phyloP scores from a whole-genome alignment of 2,329 filamentous ascomycete genomes.

The Cladosporium sp. region DNA sequence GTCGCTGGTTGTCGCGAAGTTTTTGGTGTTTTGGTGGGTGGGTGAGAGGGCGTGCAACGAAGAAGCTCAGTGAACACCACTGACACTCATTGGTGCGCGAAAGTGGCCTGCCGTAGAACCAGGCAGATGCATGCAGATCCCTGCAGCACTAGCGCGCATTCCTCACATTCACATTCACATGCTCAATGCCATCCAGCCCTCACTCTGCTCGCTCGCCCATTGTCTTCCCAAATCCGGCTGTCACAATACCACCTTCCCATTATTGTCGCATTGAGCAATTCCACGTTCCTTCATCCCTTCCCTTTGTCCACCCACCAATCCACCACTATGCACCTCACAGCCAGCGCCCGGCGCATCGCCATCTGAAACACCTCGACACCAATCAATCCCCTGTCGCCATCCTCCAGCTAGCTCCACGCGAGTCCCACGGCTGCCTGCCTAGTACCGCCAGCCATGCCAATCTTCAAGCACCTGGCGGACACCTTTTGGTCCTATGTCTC shows the following conservation, averaged over 20 bases:
- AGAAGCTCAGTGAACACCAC: not conserved
- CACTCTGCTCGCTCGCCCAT: not conserved
- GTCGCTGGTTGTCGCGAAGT: not conserved
- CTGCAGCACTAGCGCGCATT: conserved; percentile 7
- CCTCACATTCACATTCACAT: conserved; percentile 6
- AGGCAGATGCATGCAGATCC: conserved; percentile 4
- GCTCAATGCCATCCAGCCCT: not conserved
- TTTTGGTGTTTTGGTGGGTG: not conserved
- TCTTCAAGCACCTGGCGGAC: conserved; percentile 36
- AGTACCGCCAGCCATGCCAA: conserved; percentile 2
- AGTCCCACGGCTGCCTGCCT: conserved; percentile 2
- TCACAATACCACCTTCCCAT: not conserved
- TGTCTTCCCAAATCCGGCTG: not conserved
- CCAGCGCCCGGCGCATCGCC: not conserved
- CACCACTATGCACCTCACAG: not conserved
- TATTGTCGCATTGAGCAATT: conserved; percentile 5
- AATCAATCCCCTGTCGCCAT: conserved; percentile 13
- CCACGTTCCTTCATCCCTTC: too few relatives aligned
- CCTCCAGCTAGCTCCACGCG: conserved; percentile 8
- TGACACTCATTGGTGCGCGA: not conserved
- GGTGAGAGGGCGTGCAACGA: not conserved
- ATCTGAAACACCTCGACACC: conserved; percentile 1
- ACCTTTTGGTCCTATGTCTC: conserved; percentile 46
- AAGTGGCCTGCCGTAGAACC: not conserved
- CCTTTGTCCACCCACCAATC: not conserved